A percentile compares a stretch with the other conserved stretches of the same genome.
Conservation (phyloP, 257 asterid species). For the Verbascum thapsus region DNA sequence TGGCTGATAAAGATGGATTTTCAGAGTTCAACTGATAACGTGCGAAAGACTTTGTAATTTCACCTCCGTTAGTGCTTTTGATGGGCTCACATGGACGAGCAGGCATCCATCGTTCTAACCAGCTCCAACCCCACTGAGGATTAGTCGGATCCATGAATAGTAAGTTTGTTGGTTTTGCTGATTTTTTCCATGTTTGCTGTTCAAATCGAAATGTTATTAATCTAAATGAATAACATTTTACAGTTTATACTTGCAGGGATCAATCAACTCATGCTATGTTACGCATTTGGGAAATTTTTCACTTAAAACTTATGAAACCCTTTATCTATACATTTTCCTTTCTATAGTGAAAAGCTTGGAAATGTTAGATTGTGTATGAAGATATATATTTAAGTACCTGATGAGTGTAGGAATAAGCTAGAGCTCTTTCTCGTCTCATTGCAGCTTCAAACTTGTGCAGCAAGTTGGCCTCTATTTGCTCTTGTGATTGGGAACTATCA, state of each 20-base stretch:
- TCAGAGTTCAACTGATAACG: conserved; percentile 75
- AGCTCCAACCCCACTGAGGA: conserved; percentile 98
- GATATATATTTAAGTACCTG: conserved; percentile 57
- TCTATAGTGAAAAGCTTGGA: neutral
- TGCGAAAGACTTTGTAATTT: conserved; percentile 68
- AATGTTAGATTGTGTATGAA: neutral
- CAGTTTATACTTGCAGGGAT: neutral
- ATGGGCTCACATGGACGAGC: conserved; percentile 56
- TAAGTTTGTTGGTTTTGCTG: conserved; percentile 58
- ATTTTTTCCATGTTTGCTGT: conserved; percentile 88
- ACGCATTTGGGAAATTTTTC: conserved; percentile 18
- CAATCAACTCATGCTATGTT: too few relatives aligned
- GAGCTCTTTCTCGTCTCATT: conserved; percentile 88
- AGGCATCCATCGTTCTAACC: conserved; percentile 85
- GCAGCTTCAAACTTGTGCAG: conserved; percentile 82
- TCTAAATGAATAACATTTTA: neutral
- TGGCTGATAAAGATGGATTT: conserved; percentile 49
- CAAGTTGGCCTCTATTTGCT: conserved; percentile 72
- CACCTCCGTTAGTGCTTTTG: conserved; percentile 51
- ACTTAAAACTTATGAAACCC: neutral
- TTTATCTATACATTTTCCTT: neutral
- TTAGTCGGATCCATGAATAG: conserved; percentile 84
- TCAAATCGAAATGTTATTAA: conserved; percentile 21
- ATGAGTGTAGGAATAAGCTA: conserved; percentile 91
- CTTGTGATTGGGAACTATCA: conserved; percentile 73